Conservation (phyloP, 805 yeast genomes). For the Spathaspora boniae region DNA sequence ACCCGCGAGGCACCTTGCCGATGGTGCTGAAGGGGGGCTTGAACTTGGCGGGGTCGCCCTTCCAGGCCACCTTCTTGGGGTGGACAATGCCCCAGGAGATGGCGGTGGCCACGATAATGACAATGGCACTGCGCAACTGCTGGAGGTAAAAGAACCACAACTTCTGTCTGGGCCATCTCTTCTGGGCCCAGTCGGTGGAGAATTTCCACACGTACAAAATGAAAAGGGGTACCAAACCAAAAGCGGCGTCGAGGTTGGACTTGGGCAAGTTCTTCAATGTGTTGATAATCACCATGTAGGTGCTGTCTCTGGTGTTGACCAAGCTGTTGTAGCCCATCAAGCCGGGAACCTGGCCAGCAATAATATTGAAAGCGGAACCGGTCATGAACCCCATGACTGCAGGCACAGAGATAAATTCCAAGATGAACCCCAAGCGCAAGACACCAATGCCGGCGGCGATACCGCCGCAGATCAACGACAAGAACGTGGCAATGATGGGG, state of each 20-base stretch:
- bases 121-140: slow-evolving; percentile 77
- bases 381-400: slow-evolving; percentile 94
- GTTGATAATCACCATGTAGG: slow-evolving; percentile 68
- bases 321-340: slow-evolving; percentile 68
- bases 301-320: slow-evolving; percentile 70
- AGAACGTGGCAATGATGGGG: slow-evolving; percentile 74
- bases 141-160: slow-evolving; percentile 64
- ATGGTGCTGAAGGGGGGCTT: slow-evolving; percentile 55
- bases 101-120: slow-evolving; percentile 77
- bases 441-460: slow-evolving; percentile 81
- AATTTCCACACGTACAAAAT: slow-evolving; percentile 73
- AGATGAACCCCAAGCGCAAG: slow-evolving; percentile 78
- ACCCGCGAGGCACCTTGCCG: slow-evolving; percentile 81
- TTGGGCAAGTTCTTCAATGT: slow-evolving; percentile 68
- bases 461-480: slow-evolving; percentile 81
- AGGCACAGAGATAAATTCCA: slow-evolving; percentile 86
- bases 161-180: slow-evolving; percentile 57
- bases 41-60: slow-evolving; percentile 30
- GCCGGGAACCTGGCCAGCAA: slow-evolving; percentile 82
- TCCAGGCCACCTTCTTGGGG: slow-evolving; percentile 31
- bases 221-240: slow-evolving; percentile 74
- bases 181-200: slow-evolving; percentile 56
- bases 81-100: slow-evolving; percentile 76
- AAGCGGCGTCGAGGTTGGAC: slow-evolving; percentile 79
- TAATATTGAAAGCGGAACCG: slow-evolving; percentile 85